phyloP scores from a whole-genome alignment of 345 rosid species.

The Abelmoschus esculentus region DNA sequence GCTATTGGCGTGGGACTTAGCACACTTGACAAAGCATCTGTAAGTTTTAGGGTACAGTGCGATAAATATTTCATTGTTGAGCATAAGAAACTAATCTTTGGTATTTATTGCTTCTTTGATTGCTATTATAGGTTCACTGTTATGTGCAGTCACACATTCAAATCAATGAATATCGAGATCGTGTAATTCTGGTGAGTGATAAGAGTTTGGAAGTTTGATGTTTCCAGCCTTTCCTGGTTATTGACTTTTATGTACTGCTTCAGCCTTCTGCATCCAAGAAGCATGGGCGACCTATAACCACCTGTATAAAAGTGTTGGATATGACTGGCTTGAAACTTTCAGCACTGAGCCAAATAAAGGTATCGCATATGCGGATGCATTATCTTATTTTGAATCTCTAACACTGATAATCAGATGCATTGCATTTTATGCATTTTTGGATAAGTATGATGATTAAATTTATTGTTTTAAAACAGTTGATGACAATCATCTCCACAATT shows the following conservation, averaged over 20 bases:
- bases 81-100: not conserved
- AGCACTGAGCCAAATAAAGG: constrained; percentile 84
- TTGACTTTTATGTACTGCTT: constrained; percentile 16
- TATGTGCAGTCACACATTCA: constrained; percentile 94
- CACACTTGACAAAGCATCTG: constrained; percentile 89
- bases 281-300: constrained; percentile 70
- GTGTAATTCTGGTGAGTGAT: constrained; percentile 68
- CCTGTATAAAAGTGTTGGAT: constrained; percentile 81
- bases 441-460: not conserved
- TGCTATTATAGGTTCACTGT: constrained; percentile 56
- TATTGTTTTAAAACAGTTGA: constrained; percentile 44
- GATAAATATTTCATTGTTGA: not conserved
- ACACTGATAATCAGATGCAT: not conserved
- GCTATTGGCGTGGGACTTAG: constrained; percentile 80
- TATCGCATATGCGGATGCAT: constrained; percentile 15
- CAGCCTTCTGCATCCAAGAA: constrained; percentile 81
- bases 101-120: constrained; percentile 13
- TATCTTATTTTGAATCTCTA: not conserved
- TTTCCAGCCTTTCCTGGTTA: too few species aligned
- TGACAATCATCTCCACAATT: constrained; percentile 73
- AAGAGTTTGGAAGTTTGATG: too few species aligned
- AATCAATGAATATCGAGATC: constrained; percentile 87
- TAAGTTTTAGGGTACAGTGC: constrained; percentile 30
- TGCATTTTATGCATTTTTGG: not conserved
- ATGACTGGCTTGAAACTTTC: constrained; percentile 92